These are phyloP conservation scores for Fusarium newnesense DNA, from an alignment of 2,329 filamentous ascomycete species.

Conservation along the genomic window DNA sequence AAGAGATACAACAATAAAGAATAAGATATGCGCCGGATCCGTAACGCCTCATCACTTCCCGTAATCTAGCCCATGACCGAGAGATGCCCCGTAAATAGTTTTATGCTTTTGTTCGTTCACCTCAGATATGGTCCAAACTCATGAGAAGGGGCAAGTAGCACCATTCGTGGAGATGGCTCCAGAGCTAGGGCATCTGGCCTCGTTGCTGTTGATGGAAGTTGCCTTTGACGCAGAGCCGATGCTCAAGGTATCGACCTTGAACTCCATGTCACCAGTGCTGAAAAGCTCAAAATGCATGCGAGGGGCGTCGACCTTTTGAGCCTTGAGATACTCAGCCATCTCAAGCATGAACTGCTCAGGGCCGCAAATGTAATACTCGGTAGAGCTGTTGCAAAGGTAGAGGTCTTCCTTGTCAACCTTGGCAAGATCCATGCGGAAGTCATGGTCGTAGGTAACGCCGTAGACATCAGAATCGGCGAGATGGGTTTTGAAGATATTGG, in stretches of 20 bases:
- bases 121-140: neutral
- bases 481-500: slow-evolving; percentile 62
- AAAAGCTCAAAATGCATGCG: slow-evolving; percentile 60
- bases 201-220: slow-evolving; percentile 17
- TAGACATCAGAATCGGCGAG: slow-evolving; percentile 57
- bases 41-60: slow-evolving; percentile 31
- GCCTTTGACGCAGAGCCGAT: slow-evolving; percentile 38
- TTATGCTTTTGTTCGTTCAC: neutral
- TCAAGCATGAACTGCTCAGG: slow-evolving; percentile 66
- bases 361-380: slow-evolving; percentile 66
- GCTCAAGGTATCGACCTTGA: slow-evolving; percentile 47
- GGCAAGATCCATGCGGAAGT: slow-evolving; percentile 57
- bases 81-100: neutral
- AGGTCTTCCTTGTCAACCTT: slow-evolving; percentile 57
- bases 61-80: slow-evolving; percentile 6
- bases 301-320: slow-evolving; percentile 51
- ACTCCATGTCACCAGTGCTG: slow-evolving; percentile 56
- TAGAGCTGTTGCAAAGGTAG: slow-evolving; percentile 55
- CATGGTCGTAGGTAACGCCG: slow-evolving; percentile 57
- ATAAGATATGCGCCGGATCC: slow-evolving; percentile 12
- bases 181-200: slow-evolving; percentile 33
- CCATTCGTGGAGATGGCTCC: slow-evolving; percentile 22
- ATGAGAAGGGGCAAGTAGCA: slow-evolving; percentile 32
- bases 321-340: slow-evolving; percentile 56
- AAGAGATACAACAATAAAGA: neutral